A percentile compares a stretch with the other conserved stretches of the same genome.
Conservation (phyloP, 2,329 filamentous ascomycete species). For the Ophiostoma himal-ulmi region DNA sequence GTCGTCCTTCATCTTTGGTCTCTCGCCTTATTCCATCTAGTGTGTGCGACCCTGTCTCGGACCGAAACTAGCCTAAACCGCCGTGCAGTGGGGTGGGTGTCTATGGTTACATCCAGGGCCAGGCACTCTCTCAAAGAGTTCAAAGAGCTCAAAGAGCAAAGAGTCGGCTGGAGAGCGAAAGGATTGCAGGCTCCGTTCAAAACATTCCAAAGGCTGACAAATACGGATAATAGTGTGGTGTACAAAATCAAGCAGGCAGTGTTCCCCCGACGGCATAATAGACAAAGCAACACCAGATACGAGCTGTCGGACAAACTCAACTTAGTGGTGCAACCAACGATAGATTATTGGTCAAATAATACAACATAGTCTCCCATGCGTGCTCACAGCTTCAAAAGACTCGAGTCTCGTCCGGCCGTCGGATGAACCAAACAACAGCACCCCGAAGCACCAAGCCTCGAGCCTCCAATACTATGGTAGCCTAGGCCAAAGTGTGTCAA, state of each 20-base stretch:
- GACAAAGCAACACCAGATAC: neutral
- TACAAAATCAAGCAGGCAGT: neutral
- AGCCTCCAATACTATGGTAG: neutral
- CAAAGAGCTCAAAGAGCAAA: too few species aligned
- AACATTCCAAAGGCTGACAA: neutral
- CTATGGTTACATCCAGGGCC: neutral
- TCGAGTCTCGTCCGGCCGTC: neutral
- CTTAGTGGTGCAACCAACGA: neutral
- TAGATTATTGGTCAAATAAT: neutral
- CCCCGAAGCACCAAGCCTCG: neutral
- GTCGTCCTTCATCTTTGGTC: neutral
- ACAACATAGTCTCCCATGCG: neutral
- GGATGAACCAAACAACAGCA: constrained; percentile 8
- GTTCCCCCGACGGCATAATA: neutral
- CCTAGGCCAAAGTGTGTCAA: neutral
- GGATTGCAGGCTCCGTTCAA: neutral
- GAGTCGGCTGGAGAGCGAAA: neutral
- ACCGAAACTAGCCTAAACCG: neutral
- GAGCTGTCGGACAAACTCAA: neutral
- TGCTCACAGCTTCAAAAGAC: neutral
- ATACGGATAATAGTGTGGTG: neutral
- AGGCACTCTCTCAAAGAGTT: neutral
- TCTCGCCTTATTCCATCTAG: neutral
- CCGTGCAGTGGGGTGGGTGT: neutral
- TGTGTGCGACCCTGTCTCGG: neutral